These are phyloP conservation scores for Eimeria maxima DNA, from an alignment of 169 alveolate species.

Conservation along the genomic window DNA sequence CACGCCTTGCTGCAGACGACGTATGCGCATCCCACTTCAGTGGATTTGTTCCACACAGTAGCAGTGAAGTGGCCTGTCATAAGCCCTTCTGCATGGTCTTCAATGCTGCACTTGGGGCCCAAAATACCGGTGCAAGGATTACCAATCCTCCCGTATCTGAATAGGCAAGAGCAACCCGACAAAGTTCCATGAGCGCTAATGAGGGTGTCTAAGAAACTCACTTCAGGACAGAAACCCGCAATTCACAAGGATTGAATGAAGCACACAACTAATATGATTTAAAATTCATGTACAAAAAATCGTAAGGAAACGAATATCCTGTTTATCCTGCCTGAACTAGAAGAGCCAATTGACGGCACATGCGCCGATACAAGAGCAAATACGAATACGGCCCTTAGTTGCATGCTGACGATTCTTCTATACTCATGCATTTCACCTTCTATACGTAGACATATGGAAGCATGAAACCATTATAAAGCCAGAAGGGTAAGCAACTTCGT, in stretches of 20 bases:
- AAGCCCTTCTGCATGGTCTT: conserved; percentile 42
- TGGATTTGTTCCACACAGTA: not conserved
- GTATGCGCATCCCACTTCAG: conserved; percentile 73
- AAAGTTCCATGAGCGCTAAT: not conserved
- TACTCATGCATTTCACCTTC: not conserved
- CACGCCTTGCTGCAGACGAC: conserved; percentile 47
- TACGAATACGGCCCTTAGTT: no score
- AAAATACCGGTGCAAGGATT: conserved; percentile 63
- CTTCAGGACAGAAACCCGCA: not conserved
- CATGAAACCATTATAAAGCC: not conserved
- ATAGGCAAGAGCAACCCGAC: not conserved
- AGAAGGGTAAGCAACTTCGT: not conserved
- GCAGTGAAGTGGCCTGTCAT: conserved; percentile 76
- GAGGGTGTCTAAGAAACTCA: not conserved
- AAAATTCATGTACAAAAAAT: not conserved
- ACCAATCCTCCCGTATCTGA: conserved; percentile 53
- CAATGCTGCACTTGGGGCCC: conserved; percentile 58
- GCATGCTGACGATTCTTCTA: no score
- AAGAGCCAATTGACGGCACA: no score
- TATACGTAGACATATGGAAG: not conserved
- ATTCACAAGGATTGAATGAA: not conserved
- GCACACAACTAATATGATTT: not conserved
- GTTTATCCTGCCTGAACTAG: no score
- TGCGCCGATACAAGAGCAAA: no score
- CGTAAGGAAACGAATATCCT: not conserved